Evolutionary conservation across 331 rosid species (phyloP), one percentile per base, ranked within the genome.

Genomic region (Stylosanthes scabra): DNA sequence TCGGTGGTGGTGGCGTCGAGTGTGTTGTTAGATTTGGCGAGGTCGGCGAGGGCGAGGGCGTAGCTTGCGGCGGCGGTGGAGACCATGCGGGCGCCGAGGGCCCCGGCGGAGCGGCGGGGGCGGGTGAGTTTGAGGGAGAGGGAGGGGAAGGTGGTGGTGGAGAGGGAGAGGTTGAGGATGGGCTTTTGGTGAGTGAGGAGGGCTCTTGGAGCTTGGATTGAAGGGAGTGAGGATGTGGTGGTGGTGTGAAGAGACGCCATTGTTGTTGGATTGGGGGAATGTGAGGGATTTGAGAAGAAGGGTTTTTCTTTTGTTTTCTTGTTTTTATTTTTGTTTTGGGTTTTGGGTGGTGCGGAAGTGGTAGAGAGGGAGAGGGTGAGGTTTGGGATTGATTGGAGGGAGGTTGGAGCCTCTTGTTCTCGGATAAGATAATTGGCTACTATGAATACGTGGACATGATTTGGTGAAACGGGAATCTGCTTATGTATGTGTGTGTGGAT

Each of bases 191-290:
- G 78, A 71, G 88, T 60, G 39, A 72, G 50, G 59, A 51, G 39
- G 66, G 3, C 29, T 46, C 69, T 64, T 20, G 83, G 82, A 62
- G 76, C 12, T 73, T 62, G 76, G 2, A 68, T 29, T 77, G 92
- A 72, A 75, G 85, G 96, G 57, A 95, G 82, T 28, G 90, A 78
- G 70, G 87, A 81, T 59, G 84, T 70, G 72, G 82, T 76, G 63
- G 63, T 87, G 91, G 20, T 83, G 20, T 83, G 97, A 29, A 91
- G 82, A 9, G 93, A 64, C 41, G 96, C 92, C 99, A 95, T 95
- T 77, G 80, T 20, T 44, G 52, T 49, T 39, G 1, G 11, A 9
- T 0, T 5, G 31, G 1, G 11, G 3, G 52, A 3, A 9, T 7
- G 57, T 49, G 55, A 49, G 55, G 20, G 55, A 49, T 49, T 49